Evolutionary conservation across 768 basidiomycete species (phyloP), one percentile per base, ranked within the genome.

Genomic region (Boletus coccyginus): DNA sequence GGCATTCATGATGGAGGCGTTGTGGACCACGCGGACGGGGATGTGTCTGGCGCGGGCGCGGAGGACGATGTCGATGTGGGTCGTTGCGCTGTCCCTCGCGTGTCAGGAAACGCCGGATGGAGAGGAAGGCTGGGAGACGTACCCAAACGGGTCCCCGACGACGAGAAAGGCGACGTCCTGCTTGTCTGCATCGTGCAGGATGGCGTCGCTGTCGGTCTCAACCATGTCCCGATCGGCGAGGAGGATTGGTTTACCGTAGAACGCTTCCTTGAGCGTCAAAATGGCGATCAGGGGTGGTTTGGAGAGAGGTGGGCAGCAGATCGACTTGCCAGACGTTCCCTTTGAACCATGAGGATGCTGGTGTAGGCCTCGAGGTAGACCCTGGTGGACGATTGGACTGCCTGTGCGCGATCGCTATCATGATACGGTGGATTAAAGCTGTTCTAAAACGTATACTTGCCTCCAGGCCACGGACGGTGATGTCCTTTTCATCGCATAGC

Each of bases 321-420:
- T 51, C 1, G 47, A 82, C 90, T 60, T 64, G 92, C 95, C 75
- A 99, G 77, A 46, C 85, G 82, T 54, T 89, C 88, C 67, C 92
- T 92, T 52, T 85, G 79, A n/a, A 96, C 85, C 85, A 95, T 93
- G 46, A 99, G 79, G 63, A 98, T 94, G 69, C 90, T 93, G 3
- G 97, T 99, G 76, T 99, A 99, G 1, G 93, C 92, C 72, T 99
- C 96, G 31, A 98, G 86, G 70, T 98, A 99, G 27, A 98, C 86
- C 44, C 96, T 81, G n/a, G 83, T 71, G 17, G 85, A 87, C 35
- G 78, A 75, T 67, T 86, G 88, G 55, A 98, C 82, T 16, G 93
- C 92, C 68, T 66, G 45, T 17, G 19, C 1, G 17, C 14, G 42
- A 27, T 36, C 1, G 17, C 11, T 33, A 27, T 36, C 41, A 52